phyloP scores from a whole-genome alignment of 768 basidiomycete species.

The Hericium alpestre region DNA sequence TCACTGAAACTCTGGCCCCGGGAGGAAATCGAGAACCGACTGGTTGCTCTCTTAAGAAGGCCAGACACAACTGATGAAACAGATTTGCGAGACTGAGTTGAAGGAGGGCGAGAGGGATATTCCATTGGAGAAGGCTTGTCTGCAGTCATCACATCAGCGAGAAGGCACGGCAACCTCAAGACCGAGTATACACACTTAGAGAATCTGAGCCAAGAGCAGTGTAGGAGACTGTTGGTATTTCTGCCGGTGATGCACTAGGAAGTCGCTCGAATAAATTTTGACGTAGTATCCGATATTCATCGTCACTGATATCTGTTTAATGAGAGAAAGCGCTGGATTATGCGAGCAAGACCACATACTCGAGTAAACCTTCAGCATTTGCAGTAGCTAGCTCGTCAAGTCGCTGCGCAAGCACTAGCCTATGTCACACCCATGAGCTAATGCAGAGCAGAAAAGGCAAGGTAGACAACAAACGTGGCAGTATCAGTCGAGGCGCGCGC shows the following conservation, averaged over 20 bases:
- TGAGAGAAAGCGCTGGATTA: neutral
- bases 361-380: slow-evolving; percentile 70
- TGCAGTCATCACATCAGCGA: neutral
- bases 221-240: slow-evolving; percentile 35
- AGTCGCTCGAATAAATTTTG: slow-evolving; percentile 80
- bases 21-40: slow-evolving; percentile 18
- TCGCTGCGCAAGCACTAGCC: slow-evolving; percentile 68
- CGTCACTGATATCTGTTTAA: slow-evolving; percentile 42
- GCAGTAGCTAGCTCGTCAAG: slow-evolving; percentile 73
- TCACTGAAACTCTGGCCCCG: slow-evolving; percentile 16
- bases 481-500: slow-evolving; percentile 12
- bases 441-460: slow-evolving; percentile 10
- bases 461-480: slow-evolving; percentile 9
- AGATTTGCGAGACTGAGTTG: slow-evolving; percentile 13
- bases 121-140: neutral
- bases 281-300: slow-evolving; percentile 75
- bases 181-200: neutral
- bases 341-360: slow-evolving; percentile 32
- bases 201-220: slow-evolving; percentile 1
- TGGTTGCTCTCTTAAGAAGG: slow-evolving; percentile 23
- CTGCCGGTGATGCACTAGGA: slow-evolving; percentile 51
- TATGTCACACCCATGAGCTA: slow-evolving; percentile 22
- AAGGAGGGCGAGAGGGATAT: slow-evolving; percentile 12
- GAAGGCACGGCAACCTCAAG: neutral
- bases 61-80: slow-evolving; percentile 25